These are phyloP conservation scores for Crithidia mellificae DNA, from an alignment of 208 protist genomes.

Conservation along the genomic window DNA sequence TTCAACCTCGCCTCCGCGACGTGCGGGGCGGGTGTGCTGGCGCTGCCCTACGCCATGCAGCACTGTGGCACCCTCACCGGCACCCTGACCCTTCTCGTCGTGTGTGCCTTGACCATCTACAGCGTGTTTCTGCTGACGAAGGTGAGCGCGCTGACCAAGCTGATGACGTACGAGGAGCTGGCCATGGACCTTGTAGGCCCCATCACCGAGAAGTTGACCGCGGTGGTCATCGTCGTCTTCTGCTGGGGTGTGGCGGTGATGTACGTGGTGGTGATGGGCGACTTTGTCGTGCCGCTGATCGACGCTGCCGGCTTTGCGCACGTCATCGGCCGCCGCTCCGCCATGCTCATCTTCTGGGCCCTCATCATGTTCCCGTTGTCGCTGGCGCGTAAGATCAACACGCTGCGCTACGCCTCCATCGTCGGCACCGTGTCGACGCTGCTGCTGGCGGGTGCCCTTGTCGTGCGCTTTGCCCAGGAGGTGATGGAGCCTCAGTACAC, in stretches of 20 bases:
- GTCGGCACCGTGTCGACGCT: conserved; percentile 64
- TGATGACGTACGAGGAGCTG: conserved; percentile 74
- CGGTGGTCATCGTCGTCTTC: conserved; percentile 67
- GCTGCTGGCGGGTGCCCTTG: conserved; percentile 52
- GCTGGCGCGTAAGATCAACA: conserved; percentile 60
- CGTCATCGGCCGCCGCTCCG: conserved; percentile 41
- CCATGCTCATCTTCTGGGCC: conserved; percentile 76
- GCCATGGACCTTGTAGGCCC: conserved; percentile 51
- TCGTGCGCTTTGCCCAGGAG: conserved; percentile 30
- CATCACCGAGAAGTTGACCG: conserved; percentile 55
- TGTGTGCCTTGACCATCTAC: conserved; percentile 64
- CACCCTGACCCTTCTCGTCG: conserved; percentile 45
- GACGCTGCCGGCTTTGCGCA: conserved; percentile 25
- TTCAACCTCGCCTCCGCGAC: conserved; percentile 85
- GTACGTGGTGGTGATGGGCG: conserved; percentile 84
- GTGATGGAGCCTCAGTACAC: not conserved
- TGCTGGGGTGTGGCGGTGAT: conserved; percentile 85
- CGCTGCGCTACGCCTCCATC: conserved; percentile 76
- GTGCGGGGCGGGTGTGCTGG: conserved; percentile 70
- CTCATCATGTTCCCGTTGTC: conserved; percentile 84
- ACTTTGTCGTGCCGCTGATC: conserved; percentile 70
- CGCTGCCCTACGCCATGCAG: conserved; percentile 74
- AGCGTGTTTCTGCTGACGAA: conserved; percentile 72
- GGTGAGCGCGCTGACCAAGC: conserved; percentile 59
- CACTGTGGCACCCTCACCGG: conserved; percentile 56